phyloP scores from a whole-genome alignment of 208 protist species.

The Trypanosoma theileri region DNA sequence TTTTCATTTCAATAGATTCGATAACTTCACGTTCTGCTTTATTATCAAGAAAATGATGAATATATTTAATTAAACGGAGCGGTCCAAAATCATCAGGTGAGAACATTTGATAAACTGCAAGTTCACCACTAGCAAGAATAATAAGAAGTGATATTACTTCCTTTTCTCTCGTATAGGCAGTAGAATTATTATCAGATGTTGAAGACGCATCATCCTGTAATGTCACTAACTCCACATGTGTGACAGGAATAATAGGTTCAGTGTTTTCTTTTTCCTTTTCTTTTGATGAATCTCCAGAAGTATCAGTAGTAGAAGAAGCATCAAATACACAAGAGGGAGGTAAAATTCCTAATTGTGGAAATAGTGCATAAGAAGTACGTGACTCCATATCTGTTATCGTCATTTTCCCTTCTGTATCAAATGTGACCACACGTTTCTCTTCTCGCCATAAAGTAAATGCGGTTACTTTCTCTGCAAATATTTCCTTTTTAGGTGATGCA shows the following conservation, averaged over 20 bases:
- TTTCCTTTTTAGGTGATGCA: slow-evolving; percentile 9
- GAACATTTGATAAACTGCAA: slow-evolving; percentile 68
- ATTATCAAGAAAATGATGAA: slow-evolving; percentile 80
- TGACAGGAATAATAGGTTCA: slow-evolving; percentile 51
- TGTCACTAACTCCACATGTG: slow-evolving; percentile 46
- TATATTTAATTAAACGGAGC: slow-evolving; percentile 63
- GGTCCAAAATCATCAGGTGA: slow-evolving; percentile 38
- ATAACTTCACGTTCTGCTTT: slow-evolving; percentile 65
- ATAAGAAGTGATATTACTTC: slow-evolving; percentile 46
- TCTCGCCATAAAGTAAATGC: slow-evolving; percentile 43
- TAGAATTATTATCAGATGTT: too few relatives aligned
- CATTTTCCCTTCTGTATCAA: slow-evolving; percentile 31
- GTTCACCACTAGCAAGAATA: slow-evolving; percentile 69
- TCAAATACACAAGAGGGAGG: slow-evolving; percentile 48
- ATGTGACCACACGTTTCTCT: slow-evolving; percentile 30
- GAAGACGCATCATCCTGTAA: slow-evolving; percentile 4
- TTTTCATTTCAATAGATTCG: slow-evolving; percentile 79
- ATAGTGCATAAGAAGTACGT: slow-evolving; percentile 15
- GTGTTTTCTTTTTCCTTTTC: neutral
- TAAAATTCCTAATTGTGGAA: slow-evolving; percentile 55
- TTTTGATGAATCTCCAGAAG: slow-evolving; percentile 5
- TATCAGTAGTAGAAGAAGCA: neutral
- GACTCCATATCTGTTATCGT: slow-evolving; percentile 36
- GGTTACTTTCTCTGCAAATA: slow-evolving; percentile 37
- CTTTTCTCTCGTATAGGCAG: neutral